Conservation (phyloP, 768 basidiomycete genomes). For the Mycena crocata region DNA sequence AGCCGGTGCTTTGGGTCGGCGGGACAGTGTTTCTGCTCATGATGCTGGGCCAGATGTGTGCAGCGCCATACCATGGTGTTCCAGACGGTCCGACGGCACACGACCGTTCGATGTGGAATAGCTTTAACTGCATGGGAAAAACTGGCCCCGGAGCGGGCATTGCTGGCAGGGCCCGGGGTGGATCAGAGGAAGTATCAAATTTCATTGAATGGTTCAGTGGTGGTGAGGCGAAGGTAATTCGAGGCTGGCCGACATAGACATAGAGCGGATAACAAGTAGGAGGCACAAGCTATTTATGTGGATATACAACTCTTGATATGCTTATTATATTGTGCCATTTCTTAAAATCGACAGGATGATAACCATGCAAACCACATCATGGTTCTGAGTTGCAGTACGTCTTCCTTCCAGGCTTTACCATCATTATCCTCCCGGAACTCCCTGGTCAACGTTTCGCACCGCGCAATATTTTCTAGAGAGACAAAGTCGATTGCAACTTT, state of each 20-base stretch:
- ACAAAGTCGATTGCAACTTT: conserved; percentile 97
- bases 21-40: conserved; percentile 72
- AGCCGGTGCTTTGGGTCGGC: conserved; percentile 66
- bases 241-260: conserved; percentile 82
- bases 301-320: too few species aligned
- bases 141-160: conserved; percentile 85
- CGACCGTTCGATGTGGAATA: conserved; percentile 83
- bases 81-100: conserved; percentile 80
- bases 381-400: conserved; percentile 83
- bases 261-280: too few species aligned
- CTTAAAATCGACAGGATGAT: too few species aligned
- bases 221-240: conserved; percentile 78
- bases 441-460: conserved; percentile 84
- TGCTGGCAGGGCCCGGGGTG: conserved; percentile 61
- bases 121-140: conserved; percentile 78
- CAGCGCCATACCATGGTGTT: conserved; percentile 63
- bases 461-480: conserved; percentile 88
- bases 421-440: conserved; percentile 77
- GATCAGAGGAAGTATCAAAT: conserved; percentile 73
- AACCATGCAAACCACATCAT: conserved; percentile 97
- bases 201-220: conserved; percentile 78
- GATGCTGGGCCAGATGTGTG: conserved; percentile 69
- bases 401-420: neutral
- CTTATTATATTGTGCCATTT: too few species aligned
- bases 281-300: too few species aligned